A percentile compares a stretch with the other conserved stretches of the same genome.
phyloP scores from a whole-genome alignment of 345 rosid genomes.

The Eucalyptus leucophloia region DNA sequence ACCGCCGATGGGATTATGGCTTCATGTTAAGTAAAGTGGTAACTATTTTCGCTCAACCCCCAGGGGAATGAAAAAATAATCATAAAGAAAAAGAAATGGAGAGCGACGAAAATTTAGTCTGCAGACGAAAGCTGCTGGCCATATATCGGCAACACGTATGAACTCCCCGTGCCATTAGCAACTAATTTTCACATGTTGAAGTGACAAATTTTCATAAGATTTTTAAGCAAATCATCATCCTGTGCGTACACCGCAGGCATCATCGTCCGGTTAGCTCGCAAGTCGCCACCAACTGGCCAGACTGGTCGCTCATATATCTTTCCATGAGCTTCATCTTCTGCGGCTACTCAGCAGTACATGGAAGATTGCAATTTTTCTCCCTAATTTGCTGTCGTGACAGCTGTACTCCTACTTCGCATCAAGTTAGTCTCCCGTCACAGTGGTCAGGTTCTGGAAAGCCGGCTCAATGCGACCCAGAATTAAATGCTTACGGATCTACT shows the following conservation, averaged over 20 bases:
- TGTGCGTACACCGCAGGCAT: background rate
- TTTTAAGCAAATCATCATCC: background rate
- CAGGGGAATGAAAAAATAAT: background rate
- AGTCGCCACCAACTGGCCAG: background rate
- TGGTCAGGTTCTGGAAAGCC: background rate
- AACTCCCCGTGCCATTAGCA: background rate
- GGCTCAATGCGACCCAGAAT: background rate
- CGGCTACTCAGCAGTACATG: background rate
- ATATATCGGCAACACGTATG: background rate
- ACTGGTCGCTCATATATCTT: background rate
- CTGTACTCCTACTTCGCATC: background rate
- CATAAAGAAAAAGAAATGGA: background rate
- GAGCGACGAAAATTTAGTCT: background rate
- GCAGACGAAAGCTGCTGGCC: background rate
- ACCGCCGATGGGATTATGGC: conserved; percentile 3
- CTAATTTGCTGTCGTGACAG: background rate
- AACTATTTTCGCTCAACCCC: background rate
- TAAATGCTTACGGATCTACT: background rate
- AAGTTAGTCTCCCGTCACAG: background rate
- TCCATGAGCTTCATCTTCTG: background rate
- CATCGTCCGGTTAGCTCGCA: background rate
- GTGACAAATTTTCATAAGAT: background rate
- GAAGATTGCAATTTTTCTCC: background rate
- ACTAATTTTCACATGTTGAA: background rate
- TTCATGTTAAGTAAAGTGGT: background rate